A percentile compares a stretch with the other conserved stretches of the same genome.
Conservation (phyloP, 257 asterid species). For the Capsicum chinense region DNA sequence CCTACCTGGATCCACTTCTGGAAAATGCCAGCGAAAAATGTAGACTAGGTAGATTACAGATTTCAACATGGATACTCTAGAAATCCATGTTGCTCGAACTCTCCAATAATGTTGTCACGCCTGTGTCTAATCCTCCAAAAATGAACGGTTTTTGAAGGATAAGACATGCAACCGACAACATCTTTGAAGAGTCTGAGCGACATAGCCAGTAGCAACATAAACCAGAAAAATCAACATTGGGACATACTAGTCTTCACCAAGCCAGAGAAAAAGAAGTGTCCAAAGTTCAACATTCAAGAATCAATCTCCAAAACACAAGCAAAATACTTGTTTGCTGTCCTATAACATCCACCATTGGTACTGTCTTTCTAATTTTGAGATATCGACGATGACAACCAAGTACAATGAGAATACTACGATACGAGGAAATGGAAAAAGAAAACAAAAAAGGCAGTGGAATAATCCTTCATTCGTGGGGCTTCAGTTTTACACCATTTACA, state of each 20-base stretch:
- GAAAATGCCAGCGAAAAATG: neutral
- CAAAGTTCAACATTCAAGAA: neutral
- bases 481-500: conserved; percentile 46
- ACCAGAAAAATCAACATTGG: neutral
- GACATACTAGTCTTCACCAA: conserved; percentile 12
- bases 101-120: neutral
- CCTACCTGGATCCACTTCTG: neutral
- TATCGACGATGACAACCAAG: neutral
- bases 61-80: neutral
- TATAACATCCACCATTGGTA: neutral
- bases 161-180: neutral
- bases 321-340: neutral
- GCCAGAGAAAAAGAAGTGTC: neutral
- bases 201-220: neutral
- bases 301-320: conserved; percentile 7
- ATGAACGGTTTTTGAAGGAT: neutral
- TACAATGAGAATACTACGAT: neutral
- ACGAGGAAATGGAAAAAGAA: conserved; percentile 17
- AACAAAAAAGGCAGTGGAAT: neutral
- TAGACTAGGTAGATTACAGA: too few species aligned
- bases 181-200: neutral
- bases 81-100: neutral
- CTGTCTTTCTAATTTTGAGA: neutral
- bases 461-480: conserved; percentile 28
- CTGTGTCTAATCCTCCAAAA: neutral